Evolutionary conservation across 352 stramenopile genomes (phyloP), one percentile per base, ranked within the genome.

Genomic region (Pythium pectinolyticum): DNA sequence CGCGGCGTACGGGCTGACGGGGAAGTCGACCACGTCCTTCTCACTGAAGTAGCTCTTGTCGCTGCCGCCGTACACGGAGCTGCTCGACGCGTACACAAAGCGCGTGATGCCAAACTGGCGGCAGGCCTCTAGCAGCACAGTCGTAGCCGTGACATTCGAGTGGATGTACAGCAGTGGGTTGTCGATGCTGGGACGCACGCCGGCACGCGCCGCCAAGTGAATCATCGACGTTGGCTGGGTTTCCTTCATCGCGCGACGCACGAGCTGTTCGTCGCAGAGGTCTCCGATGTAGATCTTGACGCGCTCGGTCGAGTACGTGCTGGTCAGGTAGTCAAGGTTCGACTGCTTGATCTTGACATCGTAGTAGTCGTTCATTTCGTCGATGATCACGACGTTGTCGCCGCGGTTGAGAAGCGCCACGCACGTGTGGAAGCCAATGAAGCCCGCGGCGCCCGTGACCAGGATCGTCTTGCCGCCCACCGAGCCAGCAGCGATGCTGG

Each of bases 311-410:
- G 71, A 67, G 69, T 79, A 94, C 15, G 53, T 78, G 22, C 73
- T 63, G 5, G 76, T 69, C 15, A 98, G 86, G 46, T 85, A 79
- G 56, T 88, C 74, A 5, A 99, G 77, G 76, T 99, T 99, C 53
- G 72, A 80, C 63, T 98, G 84, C 82, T 99, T 99, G 64, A 98
- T 92, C 52, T 74, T 67, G n/a, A 98, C 89, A 72, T 99, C 95
- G 74, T 99, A 99, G 77, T 99, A 99, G 70, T 99, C 94, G 72
- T 99, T 99, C 53, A 99, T 80, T 80, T 99, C 97, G 69, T 99
- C 97, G 24, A 99, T 81, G 49, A 98, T 89, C 2, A 99, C 88
- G 27, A 99, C 96, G 52, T 92, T 74, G 56, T 98, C 89, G 34
- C 89, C 91, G 24, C 92, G 83, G 3, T 78, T 72, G 5, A 98